Conservation (phyloP, 176 grass and related monocot species). For the Bothriochloa decipiens region DNA sequence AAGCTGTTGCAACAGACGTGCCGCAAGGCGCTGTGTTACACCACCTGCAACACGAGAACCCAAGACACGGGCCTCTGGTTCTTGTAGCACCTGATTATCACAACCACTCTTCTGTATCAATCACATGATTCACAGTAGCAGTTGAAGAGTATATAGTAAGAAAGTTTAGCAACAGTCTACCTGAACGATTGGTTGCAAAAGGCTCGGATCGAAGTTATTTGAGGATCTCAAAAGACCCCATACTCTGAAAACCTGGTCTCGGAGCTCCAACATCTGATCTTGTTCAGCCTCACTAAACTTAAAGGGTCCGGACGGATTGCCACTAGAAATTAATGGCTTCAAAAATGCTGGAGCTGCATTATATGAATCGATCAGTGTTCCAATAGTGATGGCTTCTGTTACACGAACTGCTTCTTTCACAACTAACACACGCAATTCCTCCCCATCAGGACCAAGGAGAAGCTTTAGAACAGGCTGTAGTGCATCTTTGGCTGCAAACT, state of each 20-base stretch:
- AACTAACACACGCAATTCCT: slow-evolving; percentile 75
- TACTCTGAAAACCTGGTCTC: slow-evolving; percentile 82
- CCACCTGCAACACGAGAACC: slow-evolving; percentile 83
- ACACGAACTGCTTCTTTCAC: slow-evolving; percentile 94
- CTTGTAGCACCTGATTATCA: slow-evolving; percentile 74
- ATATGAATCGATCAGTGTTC: slow-evolving; percentile 76
- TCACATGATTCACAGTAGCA: slow-evolving; percentile 1
- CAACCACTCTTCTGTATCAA: slow-evolving; percentile 1
- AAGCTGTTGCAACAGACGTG: slow-evolving; percentile 81
- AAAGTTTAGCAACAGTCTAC: slow-evolving; percentile 43
- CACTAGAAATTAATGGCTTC: slow-evolving; percentile 70
- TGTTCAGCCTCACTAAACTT: slow-evolving; percentile 71
- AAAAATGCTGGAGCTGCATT: slow-evolving; percentile 68
- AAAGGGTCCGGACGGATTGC: slow-evolving; percentile 62
- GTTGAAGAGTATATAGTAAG: neutral
- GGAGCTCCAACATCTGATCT: slow-evolving; percentile 75
- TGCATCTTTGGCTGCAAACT: slow-evolving; percentile 93
- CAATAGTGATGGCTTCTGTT: slow-evolving; percentile 82
- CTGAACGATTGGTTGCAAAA: slow-evolving; percentile 91
- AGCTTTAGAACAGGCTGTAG: slow-evolving; percentile 92
- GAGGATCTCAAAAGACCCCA: slow-evolving; percentile 88
- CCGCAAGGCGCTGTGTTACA: slow-evolving; percentile 81
- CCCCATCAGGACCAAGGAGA: slow-evolving; percentile 73
- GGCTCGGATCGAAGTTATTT: slow-evolving; percentile 86
- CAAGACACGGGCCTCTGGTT: slow-evolving; percentile 71